Conservation (phyloP, 1,284 basidiomycete species). For the Malassezia sp. region DNA sequence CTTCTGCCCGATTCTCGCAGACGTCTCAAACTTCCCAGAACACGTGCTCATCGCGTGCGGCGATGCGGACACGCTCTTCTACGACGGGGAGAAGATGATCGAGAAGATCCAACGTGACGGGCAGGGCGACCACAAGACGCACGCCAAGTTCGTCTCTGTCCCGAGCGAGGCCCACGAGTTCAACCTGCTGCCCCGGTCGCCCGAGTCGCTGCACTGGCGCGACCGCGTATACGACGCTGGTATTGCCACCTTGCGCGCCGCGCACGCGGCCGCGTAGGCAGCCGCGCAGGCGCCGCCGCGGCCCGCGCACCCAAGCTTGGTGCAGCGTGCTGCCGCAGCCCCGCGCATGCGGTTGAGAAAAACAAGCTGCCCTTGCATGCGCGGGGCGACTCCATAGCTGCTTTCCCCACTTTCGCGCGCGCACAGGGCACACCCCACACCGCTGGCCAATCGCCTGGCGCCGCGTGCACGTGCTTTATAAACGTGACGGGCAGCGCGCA, state of each 20-base stretch:
- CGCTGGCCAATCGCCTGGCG: too few relatives aligned
- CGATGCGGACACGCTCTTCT: slow-evolving; percentile 28
- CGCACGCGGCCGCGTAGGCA: too few relatives aligned
- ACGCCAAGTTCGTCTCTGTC: slow-evolving; percentile 23
- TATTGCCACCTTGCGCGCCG: slow-evolving; percentile 36
- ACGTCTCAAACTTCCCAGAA: slow-evolving; percentile 18
- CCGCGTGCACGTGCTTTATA: too few relatives aligned
- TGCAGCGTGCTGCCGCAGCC: too few relatives aligned
- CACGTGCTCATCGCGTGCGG: slow-evolving; percentile 27
- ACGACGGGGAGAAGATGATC: slow-evolving; percentile 21
- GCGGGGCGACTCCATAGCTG: too few relatives aligned
- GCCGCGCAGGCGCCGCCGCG: too few relatives aligned
- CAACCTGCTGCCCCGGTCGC: slow-evolving; percentile 22
- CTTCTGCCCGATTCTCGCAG: slow-evolving; percentile 18
- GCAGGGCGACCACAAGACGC: neutral
- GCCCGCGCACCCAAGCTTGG: too few relatives aligned
- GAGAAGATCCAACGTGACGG: slow-evolving; percentile 22
- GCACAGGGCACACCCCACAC: too few relatives aligned
- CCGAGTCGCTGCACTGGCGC: slow-evolving; percentile 15
- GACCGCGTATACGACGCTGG: slow-evolving; percentile 21
- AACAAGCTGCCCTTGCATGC: too few relatives aligned
- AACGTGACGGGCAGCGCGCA: too few relatives aligned
- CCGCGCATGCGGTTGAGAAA: too few relatives aligned
- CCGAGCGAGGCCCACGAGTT: slow-evolving; percentile 35
- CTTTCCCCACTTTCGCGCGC: too few relatives aligned